Evolutionary conservation across 2,329 filamentous ascomycete genomes (phyloP), one percentile per base, ranked within the genome.

Genomic region (Cordyceps javanica): DNA sequence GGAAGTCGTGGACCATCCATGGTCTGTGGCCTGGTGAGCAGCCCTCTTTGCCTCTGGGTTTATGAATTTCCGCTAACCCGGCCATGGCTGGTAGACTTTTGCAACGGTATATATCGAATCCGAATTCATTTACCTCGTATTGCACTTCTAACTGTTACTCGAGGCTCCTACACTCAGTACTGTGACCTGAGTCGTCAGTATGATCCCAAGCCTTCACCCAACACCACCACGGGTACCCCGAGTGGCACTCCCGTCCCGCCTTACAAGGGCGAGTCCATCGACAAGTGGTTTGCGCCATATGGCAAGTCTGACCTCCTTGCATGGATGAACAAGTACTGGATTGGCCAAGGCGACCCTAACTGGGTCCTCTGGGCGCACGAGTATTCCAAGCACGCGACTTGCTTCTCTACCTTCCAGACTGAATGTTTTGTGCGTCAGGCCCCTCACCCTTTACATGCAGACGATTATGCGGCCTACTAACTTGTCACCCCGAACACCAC

Each of bases 331-430:
- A 83, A 78, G 65, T 78, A 65, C 77, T 88, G 85, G 86, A 76
- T 86, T 62, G 77, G 77, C 49, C 81, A 82, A 62, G 72, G 72
- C 60, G 76, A 78, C 50, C 75, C 78, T 14, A 87, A 84, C 70
- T 68, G 72, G 52, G 75, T 79, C 34, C 82, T 89, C 71, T 88
- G 85, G 84, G 85, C 71, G 39, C 84, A 87, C 72, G 84, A 88
- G 67, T 87, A 85, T 73, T 79, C 75, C 71, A 88, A 88, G 74
- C 84, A 87, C 69, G 85, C 78, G 3, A 88, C 85, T 14, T 89
- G 85, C 75, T 88, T 74, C 74, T 82, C 78, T 48, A 86, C 80
- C 60, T 88, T 88, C 66, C 82, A 87, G 65, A 70, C 76, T 6
- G 77, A 81, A 30, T 89, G 86, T 77, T 88, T 86, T 68, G 67